A percentile compares a stretch with the other conserved stretches of the same genome.
phyloP scores from a whole-genome alignment of 768 basidiomycete species.

The Suillus discolor region DNA sequence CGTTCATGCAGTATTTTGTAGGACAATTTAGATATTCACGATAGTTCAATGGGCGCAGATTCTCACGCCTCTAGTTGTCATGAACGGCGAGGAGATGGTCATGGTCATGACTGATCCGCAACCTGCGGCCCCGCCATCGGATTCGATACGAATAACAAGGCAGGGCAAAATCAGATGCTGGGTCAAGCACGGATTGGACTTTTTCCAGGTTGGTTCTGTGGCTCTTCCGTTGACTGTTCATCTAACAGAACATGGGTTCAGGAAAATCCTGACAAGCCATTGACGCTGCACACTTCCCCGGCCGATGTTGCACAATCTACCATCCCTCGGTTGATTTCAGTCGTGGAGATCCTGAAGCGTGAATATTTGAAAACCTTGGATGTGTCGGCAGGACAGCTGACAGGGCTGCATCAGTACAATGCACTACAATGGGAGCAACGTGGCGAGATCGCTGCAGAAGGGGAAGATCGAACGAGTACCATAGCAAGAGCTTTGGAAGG shows the following conservation, averaged over 20 bases:
- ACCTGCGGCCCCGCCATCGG: conserved; percentile 12
- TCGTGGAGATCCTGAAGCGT: conserved; percentile 84
- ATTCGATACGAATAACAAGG: conserved; percentile 54
- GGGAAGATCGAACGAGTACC: conserved; percentile 32
- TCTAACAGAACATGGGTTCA: conserved; percentile 24
- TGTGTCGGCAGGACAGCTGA: conserved; percentile 40
- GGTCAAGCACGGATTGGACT: conserved; percentile 55
- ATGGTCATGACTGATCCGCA: background rate
- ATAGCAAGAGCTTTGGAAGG: conserved; percentile 51
- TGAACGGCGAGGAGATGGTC: background rate
- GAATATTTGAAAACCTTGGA: conserved; percentile 66
- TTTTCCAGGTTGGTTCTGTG: conserved; percentile 48
- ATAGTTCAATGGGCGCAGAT: background rate
- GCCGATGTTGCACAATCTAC: conserved; percentile 38
- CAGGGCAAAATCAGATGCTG: conserved; percentile 56
- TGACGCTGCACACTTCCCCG: conserved; percentile 66
- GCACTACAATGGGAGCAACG: conserved; percentile 53
- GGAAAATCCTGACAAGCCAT: conserved; percentile 49
- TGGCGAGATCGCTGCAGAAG: conserved; percentile 28
- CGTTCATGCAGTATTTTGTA: background rate
- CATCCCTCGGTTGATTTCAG: conserved; percentile 67
- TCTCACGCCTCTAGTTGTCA: background rate
- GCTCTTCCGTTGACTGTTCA: conserved; percentile 5
- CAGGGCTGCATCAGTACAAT: conserved; percentile 79
- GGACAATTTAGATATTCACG: background rate